Conservation (phyloP, 768 basidiomycete species). For the Cyathus striatus region DNA sequence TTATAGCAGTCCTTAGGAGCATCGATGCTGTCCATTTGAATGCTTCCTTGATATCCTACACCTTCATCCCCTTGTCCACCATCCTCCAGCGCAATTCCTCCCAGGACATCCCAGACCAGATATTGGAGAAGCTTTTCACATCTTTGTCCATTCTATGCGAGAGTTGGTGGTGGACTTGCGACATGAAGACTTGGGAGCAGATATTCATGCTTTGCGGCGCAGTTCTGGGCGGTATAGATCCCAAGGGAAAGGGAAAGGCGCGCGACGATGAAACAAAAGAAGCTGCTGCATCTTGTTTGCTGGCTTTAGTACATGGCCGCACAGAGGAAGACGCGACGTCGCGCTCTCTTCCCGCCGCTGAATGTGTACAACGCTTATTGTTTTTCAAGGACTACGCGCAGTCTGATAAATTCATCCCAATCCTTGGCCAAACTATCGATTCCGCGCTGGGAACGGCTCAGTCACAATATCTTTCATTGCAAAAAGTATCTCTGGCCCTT, state of each 20-base stretch:
- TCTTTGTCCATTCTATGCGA: slow-evolving; percentile 55
- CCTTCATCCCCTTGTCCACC: slow-evolving; percentile 83
- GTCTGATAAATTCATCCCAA: slow-evolving; percentile 54
- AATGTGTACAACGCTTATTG: slow-evolving; percentile 21
- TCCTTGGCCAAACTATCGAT: slow-evolving; percentile 81
- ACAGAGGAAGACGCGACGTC: slow-evolving; percentile 29
- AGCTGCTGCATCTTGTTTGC: slow-evolving; percentile 66
- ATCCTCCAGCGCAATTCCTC: slow-evolving; percentile 76
- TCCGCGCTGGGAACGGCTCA: slow-evolving; percentile 57
- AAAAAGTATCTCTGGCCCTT: slow-evolving; percentile 56
- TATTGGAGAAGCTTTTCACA: slow-evolving; percentile 69
- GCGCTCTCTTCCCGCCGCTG: slow-evolving; percentile 11
- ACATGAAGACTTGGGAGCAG: slow-evolving; percentile 75
- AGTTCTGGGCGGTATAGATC: slow-evolving; percentile 58
- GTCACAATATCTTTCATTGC: slow-evolving; percentile 57
- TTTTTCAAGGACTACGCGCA: slow-evolving; percentile 40
- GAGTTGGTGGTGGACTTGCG: slow-evolving; percentile 85
- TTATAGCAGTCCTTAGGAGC: slow-evolving; percentile 43
- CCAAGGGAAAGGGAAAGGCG: slow-evolving; percentile 60
- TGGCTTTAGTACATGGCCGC: slow-evolving; percentile 55
- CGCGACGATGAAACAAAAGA: slow-evolving; percentile 81
- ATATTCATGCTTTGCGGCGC: slow-evolving; percentile 73
- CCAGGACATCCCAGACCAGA: slow-evolving; percentile 66
- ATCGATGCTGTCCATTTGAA: slow-evolving; percentile 39
- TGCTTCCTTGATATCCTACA: slow-evolving; percentile 69